Percentiles rank a stretch among this genome's conserved stretches.
Evolutionary conservation across 2,329 filamentous ascomycete species (phyloP).

Genomic region (Colletotrichum sp.): DNA sequence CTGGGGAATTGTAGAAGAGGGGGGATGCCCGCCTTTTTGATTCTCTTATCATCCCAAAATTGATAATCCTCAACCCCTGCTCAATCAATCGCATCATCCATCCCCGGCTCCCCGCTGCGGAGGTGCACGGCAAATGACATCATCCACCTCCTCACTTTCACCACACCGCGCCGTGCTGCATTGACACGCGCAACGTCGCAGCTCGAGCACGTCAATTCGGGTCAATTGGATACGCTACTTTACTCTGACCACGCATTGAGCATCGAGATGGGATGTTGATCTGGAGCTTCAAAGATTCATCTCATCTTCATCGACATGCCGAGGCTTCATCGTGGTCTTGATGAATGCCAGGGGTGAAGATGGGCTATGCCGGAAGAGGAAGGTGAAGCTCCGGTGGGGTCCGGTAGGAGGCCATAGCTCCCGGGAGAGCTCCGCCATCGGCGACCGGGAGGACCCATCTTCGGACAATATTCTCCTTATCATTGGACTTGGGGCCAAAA

Average conservation of each 20-base stretch:
- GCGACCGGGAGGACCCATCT: background rate
- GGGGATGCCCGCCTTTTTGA: background rate
- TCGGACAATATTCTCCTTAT: background rate
- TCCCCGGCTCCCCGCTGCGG: background rate
- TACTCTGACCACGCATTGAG: background rate
- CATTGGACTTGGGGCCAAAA: too few relatives aligned
- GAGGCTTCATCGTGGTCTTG: background rate
- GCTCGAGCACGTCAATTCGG: background rate
- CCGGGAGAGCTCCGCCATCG: background rate
- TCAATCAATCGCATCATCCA: slow-evolving; percentile 1
- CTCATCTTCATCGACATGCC: background rate
- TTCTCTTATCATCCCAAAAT: background rate
- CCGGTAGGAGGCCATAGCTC: background rate
- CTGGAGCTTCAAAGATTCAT: background rate
- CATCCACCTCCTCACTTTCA: slow-evolving; percentile 17
- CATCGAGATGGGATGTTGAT: background rate
- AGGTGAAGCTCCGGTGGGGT: background rate
- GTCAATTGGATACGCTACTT: background rate
- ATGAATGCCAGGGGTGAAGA: background rate
- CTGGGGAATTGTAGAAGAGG: rapidly evolving
- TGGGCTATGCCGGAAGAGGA: background rate
- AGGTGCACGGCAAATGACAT: slow-evolving; percentile 9
- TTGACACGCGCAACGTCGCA: slow-evolving; percentile 10
- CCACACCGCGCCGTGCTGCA: background rate
- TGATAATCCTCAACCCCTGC: background rate